Evolutionary conservation across 2,329 filamentous ascomycete species (phyloP), one percentile per base, ranked within the genome.

Genomic region (Fusarium armeniacum): DNA sequence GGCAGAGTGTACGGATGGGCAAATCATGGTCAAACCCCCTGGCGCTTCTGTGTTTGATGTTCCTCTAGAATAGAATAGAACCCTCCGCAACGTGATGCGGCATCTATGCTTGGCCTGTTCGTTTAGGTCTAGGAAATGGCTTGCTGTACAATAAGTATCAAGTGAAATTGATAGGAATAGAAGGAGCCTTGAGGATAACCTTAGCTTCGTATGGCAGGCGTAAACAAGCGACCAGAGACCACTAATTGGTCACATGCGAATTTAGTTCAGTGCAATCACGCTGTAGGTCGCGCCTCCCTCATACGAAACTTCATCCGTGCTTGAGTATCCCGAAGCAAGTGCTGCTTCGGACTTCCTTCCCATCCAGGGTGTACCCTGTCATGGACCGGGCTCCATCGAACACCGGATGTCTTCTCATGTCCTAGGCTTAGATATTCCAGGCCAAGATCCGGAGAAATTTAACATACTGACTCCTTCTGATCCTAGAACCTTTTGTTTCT

Each of bases 291-390:
- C 41, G 38, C 44, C 58, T 69, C 32, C 57, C 62, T 51, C 35
- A 56, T 64, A 24, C 51, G 49, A 70, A 58, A 49, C 58, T 53
- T 47, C 41, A 65, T 67, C 58, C 55, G 58, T 54, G 53, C 63
- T 59, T 38, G 41, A 64, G 62, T 45, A 64, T 70, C 58, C 53
- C 58, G 67, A 64, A 46, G 67, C 67, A 70, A 45, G 54, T 33
- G 40, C 30, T 70, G 69, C 69, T 41, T 67, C 69, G 69, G 69
- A 72, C 53, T 65, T 60, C 55, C 66, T 72, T 67, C 69, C 69
- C 40, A 67, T 60, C 69, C 62, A 45, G 69, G 65, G 52, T 65
- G 53, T 36, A 50, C 68, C 67, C 52, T 70, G 67, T 52, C 64
- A 49, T 66, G 51, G 44, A 38, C 32, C 60, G 43, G 57, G 68